Base-by-base conservation (phyloP, 2,329 filamentous ascomycete genomes). In the Blastomyces gilchristii region DNA sequence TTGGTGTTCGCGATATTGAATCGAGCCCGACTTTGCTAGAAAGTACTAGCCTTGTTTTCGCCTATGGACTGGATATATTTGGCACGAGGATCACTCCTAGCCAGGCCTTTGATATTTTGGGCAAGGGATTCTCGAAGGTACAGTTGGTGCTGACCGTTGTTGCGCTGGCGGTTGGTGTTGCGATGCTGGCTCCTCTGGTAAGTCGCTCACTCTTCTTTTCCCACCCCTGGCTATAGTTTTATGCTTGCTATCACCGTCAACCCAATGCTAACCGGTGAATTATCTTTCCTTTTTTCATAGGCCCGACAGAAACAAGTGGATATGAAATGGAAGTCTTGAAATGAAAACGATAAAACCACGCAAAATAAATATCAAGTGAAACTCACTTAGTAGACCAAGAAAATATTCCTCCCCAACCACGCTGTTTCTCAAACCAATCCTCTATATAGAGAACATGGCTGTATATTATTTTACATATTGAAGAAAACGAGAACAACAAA, bases 101-200 rank as follows among this genome's bases (percentile, higher is more conserved):
- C 75, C 86, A 89, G 69, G 84, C 89, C 18, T 99, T 99, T 75
- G 94, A 99, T 77, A 85, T 97, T 52, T 79, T 99, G 18, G 94
- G 91, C 66, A 94, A 91, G 76, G 90, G 90, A 2, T 99, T 99
- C 76, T 94, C 93, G 73, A 97, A 96, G 80, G 73, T 91, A 63
- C 89, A 91, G 69, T 84, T 99, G 71, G 75, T 97, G 47, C 81
- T 84, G 18, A 99, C 94, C 0, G 91, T 99, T 47, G 80, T 88
- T 50, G 93, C 90, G 22, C 80, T 97, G 68, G 84, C 84, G 56
- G 81, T 84, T 49, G 91, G 91, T 56, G 93, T 96, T 18, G 75
- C 87, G 67, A 83, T 90, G 63, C 79, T 97, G 71, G 87, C 87
- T 61, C 94, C 94, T 37, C 85, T 97, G 84, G 94, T 96, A 81